Evolutionary conservation across 108 stramenopile species (phyloP).

Genomic region (Nannochloropsis granulata): DNA sequence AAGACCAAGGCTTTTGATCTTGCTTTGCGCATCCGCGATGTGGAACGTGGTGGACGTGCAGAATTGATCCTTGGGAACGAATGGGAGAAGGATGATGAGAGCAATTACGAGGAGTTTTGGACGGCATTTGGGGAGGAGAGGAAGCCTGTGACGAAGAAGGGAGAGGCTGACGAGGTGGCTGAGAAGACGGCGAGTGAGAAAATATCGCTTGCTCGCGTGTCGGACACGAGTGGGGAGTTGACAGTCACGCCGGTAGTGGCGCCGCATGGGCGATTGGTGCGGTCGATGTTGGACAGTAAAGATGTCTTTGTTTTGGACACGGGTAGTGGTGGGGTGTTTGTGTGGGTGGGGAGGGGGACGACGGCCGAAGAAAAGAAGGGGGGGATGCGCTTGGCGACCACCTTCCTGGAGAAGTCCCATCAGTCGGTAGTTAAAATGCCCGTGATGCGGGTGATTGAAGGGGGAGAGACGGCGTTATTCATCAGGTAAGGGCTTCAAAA

Average conservation of each 20-base stretch:
- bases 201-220: background rate
- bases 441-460: constrained; percentile 15
- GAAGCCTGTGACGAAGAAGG: background rate
- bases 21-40: constrained; percentile 33
- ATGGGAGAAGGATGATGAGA: background rate
- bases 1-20: constrained; percentile 50
- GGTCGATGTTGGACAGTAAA: background rate
- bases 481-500: background rate
- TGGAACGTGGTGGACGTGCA: constrained; percentile 3
- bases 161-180: background rate
- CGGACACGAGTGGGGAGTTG: background rate
- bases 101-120: background rate
- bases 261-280: background rate
- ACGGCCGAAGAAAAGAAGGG: constrained; percentile 48
- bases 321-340: background rate
- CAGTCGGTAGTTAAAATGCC: background rate
- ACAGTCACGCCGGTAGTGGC: background rate
- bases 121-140: background rate
- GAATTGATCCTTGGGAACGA: background rate
- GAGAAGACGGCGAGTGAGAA: background rate
- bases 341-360: constrained; percentile 30
- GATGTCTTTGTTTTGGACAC: background rate
- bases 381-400: constrained; percentile 38
- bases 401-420: constrained; percentile 10
- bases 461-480: constrained; percentile 31